These are phyloP conservation scores for Jackrogersella minutella DNA, from an alignment of 495 filamentous ascomycete genomes.

Conservation along the genomic window DNA sequence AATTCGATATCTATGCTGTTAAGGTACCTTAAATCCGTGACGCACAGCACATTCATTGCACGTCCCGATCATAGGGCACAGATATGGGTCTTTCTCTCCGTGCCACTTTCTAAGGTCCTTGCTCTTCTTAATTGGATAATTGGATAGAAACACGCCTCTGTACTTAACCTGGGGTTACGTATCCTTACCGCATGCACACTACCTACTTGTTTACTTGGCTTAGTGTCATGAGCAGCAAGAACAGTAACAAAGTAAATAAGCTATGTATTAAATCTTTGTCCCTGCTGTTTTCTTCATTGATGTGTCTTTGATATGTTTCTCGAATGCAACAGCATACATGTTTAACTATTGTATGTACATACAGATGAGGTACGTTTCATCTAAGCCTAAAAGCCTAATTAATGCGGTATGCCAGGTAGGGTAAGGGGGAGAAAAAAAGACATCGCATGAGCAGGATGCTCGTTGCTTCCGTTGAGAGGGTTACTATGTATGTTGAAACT, in stretches of 20 bases:
- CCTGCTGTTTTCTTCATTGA: conserved; percentile 15
- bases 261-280: not conserved
- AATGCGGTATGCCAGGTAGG: conserved; percentile 11
- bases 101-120: conserved; percentile 17
- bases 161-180: not conserved
- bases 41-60: conserved; percentile 19
- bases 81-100: conserved; percentile 8
- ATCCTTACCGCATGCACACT: not conserved
- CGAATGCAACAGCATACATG: conserved; percentile 12
- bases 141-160: not conserved
- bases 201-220: conserved; percentile 1
- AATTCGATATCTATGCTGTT: conserved; percentile 2
- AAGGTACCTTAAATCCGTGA: not conserved
- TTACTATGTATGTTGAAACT: too few species aligned
- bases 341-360: too few species aligned
- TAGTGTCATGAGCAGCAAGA: conserved; percentile 4
- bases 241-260: not conserved
- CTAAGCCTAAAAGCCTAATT: conserved; percentile 19
- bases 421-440: not conserved
- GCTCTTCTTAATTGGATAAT: conserved; percentile 4
- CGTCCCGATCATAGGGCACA: conserved; percentile 21
- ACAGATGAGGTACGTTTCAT: conserved; percentile 28
- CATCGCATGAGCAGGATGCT: not conserved
- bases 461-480: too few species aligned
- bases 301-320: conserved; percentile 16